Percentiles rank a stretch among this genome's conserved stretches.
These are phyloP conservation scores for Artemisia annua DNA, from an alignment of 129 eudicot genomes.

Conservation along the genomic window DNA sequence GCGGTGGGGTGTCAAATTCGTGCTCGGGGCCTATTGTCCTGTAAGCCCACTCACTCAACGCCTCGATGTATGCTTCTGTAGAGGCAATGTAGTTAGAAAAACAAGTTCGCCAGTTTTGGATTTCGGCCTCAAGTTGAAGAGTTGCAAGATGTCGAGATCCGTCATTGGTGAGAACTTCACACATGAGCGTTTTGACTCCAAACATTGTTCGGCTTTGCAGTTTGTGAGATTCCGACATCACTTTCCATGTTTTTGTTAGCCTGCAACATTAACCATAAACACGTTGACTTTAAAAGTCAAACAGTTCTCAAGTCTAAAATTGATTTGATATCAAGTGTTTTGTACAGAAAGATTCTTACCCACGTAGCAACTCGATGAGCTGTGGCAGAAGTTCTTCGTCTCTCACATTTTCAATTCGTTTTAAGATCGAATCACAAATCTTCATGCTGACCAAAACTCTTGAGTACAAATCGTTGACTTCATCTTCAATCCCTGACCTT, in stretches of 20 bases:
- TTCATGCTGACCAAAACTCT: conserved; percentile 42
- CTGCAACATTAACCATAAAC: conserved; percentile 29
- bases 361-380: conserved; percentile 49
- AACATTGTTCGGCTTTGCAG: conserved; percentile 51
- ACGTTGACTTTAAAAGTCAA: conserved; percentile 17
- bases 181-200: conserved; percentile 45
- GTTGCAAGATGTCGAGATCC: conserved; percentile 50
- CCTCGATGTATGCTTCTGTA: conserved; percentile 38
- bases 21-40: conserved; percentile 28
- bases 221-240: conserved; percentile 53
- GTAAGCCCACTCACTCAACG: conserved; percentile 43
- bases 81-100: conserved; percentile 40
- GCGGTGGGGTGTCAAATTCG: conserved; percentile 29
- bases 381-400: conserved; percentile 63
- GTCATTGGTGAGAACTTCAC: conserved; percentile 33
- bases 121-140: conserved; percentile 63
- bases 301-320: not conserved
- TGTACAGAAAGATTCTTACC: conserved; percentile 35
- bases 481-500: conserved; percentile 31
- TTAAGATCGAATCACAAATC: conserved; percentile 49
- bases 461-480: conserved; percentile 45
- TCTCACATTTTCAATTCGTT: conserved; percentile 52
- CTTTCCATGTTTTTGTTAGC: conserved; percentile 53
- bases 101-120: conserved; percentile 52
- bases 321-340: not conserved